phyloP scores from a whole-genome alignment of 1,139 yeast genomes.

The Pichia sp. region DNA sequence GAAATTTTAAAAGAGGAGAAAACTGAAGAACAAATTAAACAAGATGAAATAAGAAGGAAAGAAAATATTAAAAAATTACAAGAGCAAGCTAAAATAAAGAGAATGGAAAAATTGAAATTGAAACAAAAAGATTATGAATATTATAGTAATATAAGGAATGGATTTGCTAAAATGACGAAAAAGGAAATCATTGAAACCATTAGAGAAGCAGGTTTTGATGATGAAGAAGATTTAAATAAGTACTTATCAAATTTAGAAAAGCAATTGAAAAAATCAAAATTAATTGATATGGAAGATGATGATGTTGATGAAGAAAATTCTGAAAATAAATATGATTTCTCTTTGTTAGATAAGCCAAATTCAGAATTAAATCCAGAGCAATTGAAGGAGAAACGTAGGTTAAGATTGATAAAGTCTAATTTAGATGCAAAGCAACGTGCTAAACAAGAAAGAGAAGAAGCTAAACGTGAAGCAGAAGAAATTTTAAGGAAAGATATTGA shows the following conservation, averaged over 20 bases:
- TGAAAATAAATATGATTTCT: slow-evolving; percentile 41
- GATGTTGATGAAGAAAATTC: slow-evolving; percentile 44
- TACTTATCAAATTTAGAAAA: slow-evolving; percentile 61
- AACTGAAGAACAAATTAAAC: slow-evolving; percentile 72
- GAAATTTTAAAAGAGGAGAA: slow-evolving; percentile 61
- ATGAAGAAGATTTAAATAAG: slow-evolving; percentile 62
- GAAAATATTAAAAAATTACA: slow-evolving; percentile 87
- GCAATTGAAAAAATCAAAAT: slow-evolving; percentile 59
- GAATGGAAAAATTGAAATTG: slow-evolving; percentile 71
- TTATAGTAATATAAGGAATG: slow-evolving; percentile 50
- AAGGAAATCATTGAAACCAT: slow-evolving; percentile 43
- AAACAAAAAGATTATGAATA: slow-evolving; percentile 77
- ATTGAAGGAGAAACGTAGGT: slow-evolving; percentile 80
- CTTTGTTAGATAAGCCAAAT: slow-evolving; percentile 77
- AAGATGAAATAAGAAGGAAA: slow-evolving; percentile 70
- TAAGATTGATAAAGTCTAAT: slow-evolving; percentile 74
- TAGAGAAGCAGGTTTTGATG: slow-evolving; percentile 72
- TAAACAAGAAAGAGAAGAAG: slow-evolving; percentile 69
- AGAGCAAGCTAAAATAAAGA: slow-evolving; percentile 82
- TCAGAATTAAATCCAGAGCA: slow-evolving; percentile 74
- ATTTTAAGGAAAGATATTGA: slow-evolving; percentile 55
- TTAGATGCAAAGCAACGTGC: slow-evolving; percentile 83
- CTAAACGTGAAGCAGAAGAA: slow-evolving; percentile 42
- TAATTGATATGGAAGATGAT: slow-evolving; percentile 56
- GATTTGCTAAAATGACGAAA: slow-evolving; percentile 40